Percentiles rank a stretch among this genome's conserved stretches.
phyloP scores from a whole-genome alignment of 2,329 filamentous ascomycete species.

The Fusarium citri region DNA sequence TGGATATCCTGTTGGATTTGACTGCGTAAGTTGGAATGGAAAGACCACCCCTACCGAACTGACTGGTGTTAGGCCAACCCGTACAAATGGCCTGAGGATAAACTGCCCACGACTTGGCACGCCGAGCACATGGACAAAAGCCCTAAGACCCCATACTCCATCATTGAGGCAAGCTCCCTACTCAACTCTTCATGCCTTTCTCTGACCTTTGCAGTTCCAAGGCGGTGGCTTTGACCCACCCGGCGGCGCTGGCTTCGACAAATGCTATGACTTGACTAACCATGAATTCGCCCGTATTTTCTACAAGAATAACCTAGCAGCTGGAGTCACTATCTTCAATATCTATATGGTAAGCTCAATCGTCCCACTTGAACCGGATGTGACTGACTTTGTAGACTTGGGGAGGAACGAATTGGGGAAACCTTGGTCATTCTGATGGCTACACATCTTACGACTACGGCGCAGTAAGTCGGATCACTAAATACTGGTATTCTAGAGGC shows the following conservation, averaged over 20 bases:
- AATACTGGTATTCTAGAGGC: fast-evolving
- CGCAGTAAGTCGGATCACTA: slow-evolving; percentile 46
- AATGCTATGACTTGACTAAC: slow-evolving; percentile 74
- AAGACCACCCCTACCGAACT: fast-evolving
- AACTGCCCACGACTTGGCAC: slow-evolving; percentile 60
- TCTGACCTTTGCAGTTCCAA: slow-evolving; percentile 64
- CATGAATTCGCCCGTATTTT: slow-evolving; percentile 82
- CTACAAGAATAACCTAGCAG: slow-evolving; percentile 79
- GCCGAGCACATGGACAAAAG: slow-evolving; percentile 69
- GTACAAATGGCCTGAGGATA: slow-evolving; percentile 47
- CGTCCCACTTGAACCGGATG: fast-evolving
- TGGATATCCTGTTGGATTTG: slow-evolving; percentile 70
- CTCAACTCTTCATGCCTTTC: no score
- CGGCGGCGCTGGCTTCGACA: slow-evolving; percentile 76
- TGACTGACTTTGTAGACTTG: slow-evolving; percentile 60
- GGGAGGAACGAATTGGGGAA: slow-evolving; percentile 88
- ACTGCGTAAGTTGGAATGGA: slow-evolving; percentile 60
- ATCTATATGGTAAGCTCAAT: slow-evolving; percentile 73
- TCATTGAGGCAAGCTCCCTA: slow-evolving; percentile 54
- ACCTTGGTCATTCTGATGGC: slow-evolving; percentile 75
- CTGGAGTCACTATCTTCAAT: slow-evolving; percentile 75
- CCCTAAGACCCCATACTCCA: slow-evolving; percentile 72
- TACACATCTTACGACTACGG: slow-evolving; percentile 70
- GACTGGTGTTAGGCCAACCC: slow-evolving; percentile 59
- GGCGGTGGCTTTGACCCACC: slow-evolving; percentile 79